Evolutionary conservation across 371 early-diverging fungal species (phyloP).

Genomic region (Mucor ambiguus): DNA sequence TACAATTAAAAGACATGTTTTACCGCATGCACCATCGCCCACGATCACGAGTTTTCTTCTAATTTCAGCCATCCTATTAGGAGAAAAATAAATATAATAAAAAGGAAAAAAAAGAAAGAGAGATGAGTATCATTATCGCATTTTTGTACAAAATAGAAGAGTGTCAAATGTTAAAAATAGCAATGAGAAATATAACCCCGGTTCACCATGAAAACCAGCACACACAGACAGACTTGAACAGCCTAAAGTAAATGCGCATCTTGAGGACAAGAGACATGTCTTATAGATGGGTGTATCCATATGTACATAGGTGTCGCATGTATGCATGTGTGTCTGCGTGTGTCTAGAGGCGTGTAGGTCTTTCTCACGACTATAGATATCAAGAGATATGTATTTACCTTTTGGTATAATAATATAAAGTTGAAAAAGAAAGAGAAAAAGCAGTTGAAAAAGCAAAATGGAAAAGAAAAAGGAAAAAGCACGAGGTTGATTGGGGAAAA

Average conservation of each 20-base stretch:
- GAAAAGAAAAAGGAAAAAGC: slow-evolving; percentile 6
- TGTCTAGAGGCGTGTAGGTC: neutral
- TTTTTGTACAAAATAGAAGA: neutral
- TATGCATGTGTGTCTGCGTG: neutral
- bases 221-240: neutral
- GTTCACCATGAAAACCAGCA: neutral
- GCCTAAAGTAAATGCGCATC: neutral
- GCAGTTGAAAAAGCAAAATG: neutral
- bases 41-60: slow-evolving; percentile 96
- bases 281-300: neutral
- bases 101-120: neutral
- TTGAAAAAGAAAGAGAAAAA: neutral
- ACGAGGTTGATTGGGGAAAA: slow-evolving; percentile 3
- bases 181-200: neutral
- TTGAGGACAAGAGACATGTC: neutral
- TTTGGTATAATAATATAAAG: slow-evolving; percentile 5
- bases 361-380: neutral
- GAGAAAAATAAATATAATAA: slow-evolving; percentile 4
- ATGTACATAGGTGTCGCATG: too few species aligned
- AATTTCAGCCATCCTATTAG: slow-evolving; percentile 73
- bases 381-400: neutral
- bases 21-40: slow-evolving; percentile 98
- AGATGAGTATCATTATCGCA: neutral
- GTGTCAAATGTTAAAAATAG: slow-evolving; percentile 2
- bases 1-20: slow-evolving; percentile 96